These are phyloP conservation scores for Arthrobotrys iridis DNA, from an alignment of 2,329 filamentous ascomycete genomes.

Conservation along the genomic window DNA sequence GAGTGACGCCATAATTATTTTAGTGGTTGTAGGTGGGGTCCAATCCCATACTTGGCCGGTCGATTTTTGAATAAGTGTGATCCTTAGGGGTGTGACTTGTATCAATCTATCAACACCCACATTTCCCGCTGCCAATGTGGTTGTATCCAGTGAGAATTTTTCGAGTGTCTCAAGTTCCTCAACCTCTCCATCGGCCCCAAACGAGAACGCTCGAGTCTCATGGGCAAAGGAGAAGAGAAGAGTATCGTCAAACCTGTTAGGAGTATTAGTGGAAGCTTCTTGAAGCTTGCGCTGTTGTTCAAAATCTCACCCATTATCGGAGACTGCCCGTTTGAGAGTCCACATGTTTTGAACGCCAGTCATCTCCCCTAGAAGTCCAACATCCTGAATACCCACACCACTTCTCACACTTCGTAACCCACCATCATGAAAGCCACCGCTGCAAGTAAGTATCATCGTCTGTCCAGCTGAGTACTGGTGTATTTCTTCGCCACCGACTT, in stretches of 20 bases:
- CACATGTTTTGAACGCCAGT: slow-evolving; percentile 78
- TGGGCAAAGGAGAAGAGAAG: slow-evolving; percentile 82
- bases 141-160: slow-evolving; percentile 74
- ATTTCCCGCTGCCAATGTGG: slow-evolving; percentile 77
- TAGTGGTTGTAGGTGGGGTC: slow-evolving; percentile 65
- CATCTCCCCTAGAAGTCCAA: slow-evolving; percentile 83
- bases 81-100: slow-evolving; percentile 76
- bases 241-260: slow-evolving; percentile 69
- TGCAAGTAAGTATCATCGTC: slow-evolving; percentile 90
- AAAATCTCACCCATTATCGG: slow-evolving; percentile 57
- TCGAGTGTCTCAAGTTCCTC: slow-evolving; percentile 84
- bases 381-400: slow-evolving; percentile 89
- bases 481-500: slow-evolving; percentile 80
- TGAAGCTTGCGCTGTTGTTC: slow-evolving; percentile 53
- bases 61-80: slow-evolving; percentile 70
- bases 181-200: slow-evolving; percentile 77
- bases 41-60: slow-evolving; percentile 70
- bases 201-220: slow-evolving; percentile 84
- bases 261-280: not conserved
- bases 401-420: slow-evolving; percentile 89
- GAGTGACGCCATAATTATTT: slow-evolving; percentile 39
- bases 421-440: slow-evolving; percentile 87
- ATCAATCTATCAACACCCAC: slow-evolving; percentile 72
- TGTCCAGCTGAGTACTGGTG: slow-evolving; percentile 90
- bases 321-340: slow-evolving; percentile 68